phyloP scores from a whole-genome alignment of 176 grass and related monocot genomes.

The Luzula sylvatica region DNA sequence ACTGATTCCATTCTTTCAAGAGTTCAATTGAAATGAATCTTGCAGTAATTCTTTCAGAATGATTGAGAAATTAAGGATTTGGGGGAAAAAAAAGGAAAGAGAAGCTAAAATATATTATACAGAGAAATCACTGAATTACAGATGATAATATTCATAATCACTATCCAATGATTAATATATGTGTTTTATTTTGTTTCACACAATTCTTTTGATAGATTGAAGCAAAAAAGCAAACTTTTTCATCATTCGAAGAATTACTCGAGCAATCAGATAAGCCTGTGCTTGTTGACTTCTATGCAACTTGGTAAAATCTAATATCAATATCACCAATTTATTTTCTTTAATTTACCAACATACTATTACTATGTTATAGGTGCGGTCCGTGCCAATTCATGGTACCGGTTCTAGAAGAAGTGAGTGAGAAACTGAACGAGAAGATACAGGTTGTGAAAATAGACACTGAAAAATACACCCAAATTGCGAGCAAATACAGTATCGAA shows the following conservation, averaged over 20 bases:
- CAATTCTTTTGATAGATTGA: conserved; percentile 39
- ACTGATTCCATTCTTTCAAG: background rate
- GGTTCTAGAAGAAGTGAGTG: conserved; percentile 85
- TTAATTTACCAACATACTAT: background rate
- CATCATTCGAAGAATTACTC: conserved; percentile 84
- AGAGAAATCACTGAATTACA: too few relatives aligned
- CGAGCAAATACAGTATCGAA: conserved; percentile 58
- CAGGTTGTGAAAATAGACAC: conserved; percentile 97
- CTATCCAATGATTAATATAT: background rate
- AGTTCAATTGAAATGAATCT: background rate
- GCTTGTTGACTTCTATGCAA: conserved; percentile 91
- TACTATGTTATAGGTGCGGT: conserved; percentile 59
- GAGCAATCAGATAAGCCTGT: conserved; percentile 81
- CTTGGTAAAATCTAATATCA: conserved; percentile 44
- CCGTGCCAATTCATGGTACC: conserved; percentile 98
- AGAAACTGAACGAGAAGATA: conserved; percentile 77
- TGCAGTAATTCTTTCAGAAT: background rate
- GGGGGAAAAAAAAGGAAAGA: background rate
- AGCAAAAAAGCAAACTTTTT: conserved; percentile 73
- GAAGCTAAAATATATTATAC: background rate
- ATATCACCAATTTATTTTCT: background rate
- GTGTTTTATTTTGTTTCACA: conserved; percentile 7
- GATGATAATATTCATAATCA: background rate
- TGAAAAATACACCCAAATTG: conserved; percentile 85
- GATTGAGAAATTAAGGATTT: background rate